Base-by-base conservation (phyloP, 2,329 filamentous ascomycete species). In the Ophioceras dolichostomum region DNA sequence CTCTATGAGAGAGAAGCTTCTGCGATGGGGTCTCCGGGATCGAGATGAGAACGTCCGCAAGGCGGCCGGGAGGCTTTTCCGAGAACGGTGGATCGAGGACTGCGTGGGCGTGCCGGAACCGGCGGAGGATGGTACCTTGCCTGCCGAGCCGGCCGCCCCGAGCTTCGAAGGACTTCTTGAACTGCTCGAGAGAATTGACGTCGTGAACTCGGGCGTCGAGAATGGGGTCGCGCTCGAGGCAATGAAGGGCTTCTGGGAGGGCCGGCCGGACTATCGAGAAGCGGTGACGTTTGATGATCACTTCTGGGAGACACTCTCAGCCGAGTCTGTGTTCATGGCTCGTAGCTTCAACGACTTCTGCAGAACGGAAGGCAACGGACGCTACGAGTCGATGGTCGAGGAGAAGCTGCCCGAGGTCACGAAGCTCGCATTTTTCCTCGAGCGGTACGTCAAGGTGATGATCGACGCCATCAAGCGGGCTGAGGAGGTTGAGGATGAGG, bases 81-180 rank as follows among this genome's bases (percentile, higher is more conserved):
- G 83, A 43, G 88, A 95, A 52, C 76, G 86, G n/a, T 98, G 91
- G 91, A 89, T 98, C 43, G 89, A 96, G 53, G 86, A 96, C 52
- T 95, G 88, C 49, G 87, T 83, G 5, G 80, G 80, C 2, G 67
- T 73, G 2, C 64, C 69, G 7, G 71, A 78, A 27, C 22, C 22
- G 8, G 22, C 7, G 12, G 22, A 26, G 12, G 22, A 12, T 7
- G 22, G 8, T 26, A 71, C 71, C 21, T 69, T 70, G 34, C 67
- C 70, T 5, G 60, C 61, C 13, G 68, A 76, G 41, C 61, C 73
- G 5, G 68, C 73, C 1, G 68, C 70, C 1, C 82, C 83, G 1
- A 89, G 70, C 41, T 72, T 91, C 9, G 80, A 89, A n/a, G 87
- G 83, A 0, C 67, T 98, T 5, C 70, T 91, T 3, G 91, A 98